Base-by-base conservation (phyloP, 768 basidiomycete genomes). In the Boletus tylopilopsis region DNA sequence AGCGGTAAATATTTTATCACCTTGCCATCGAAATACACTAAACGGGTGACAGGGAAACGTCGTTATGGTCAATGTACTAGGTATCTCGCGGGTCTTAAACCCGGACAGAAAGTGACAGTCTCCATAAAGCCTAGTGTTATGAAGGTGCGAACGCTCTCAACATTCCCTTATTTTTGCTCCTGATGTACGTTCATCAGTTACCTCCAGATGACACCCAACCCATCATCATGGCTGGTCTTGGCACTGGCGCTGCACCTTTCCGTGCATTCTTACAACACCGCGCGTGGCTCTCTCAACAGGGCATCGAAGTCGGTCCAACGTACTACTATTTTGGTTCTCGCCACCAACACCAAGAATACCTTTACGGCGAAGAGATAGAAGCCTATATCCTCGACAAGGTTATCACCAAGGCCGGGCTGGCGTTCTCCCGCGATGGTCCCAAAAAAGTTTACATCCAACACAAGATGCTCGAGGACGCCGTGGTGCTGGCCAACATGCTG, bases 281-380 rank as follows among this genome's bases (percentile, higher is more conserved):
- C 49, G 93, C 92, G 7, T 82, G 77, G 79, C 85, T 94, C 49
- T 76, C 79, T 25, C 69, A 82, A 25, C 84, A 90, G 64, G 86
- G 87, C 23, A 73, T 85, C 56, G 76, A 87, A 43, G 82, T 96
- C 50, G 96, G 96, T 0, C 95, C 95, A 2, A 80, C 92, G 10
- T 86, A 97, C 67, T 98, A 99, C 76, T 99, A 99, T 77, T 99
- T 99, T 66, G 96, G 96, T 48, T 94, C 95, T 49, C 90, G 96
- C 49, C 87, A 97, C 68, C 90, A 90, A 67, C 87, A 88, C 24
- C 84, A 93, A 61, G 96, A 99, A 67, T 99, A 94, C 69, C 85
- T 99, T 29, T 99, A 99, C 67, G 93, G 93, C 45, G 90, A 93
- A 63, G 90, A 93, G 70, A 90, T 97, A 66, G 94, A 98, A 71